A percentile compares a stretch with the other conserved stretches of the same genome.
Conservation (phyloP, 1,284 basidiomycete species). For the Rhodotorula sp. region DNA sequence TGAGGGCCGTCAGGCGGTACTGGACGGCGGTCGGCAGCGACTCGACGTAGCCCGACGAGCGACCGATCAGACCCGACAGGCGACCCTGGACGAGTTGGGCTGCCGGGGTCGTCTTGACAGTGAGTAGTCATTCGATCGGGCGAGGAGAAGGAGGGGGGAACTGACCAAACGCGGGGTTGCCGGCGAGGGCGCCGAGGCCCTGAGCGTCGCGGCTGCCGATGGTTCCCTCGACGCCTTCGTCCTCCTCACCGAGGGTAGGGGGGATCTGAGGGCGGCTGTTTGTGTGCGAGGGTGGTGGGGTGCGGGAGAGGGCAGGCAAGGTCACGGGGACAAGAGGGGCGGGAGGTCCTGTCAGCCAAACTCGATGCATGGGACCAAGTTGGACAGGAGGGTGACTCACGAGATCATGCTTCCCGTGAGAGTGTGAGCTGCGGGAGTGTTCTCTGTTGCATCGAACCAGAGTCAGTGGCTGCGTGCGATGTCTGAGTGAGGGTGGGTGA, state of each 20-base stretch:
- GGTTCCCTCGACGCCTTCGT: slow-evolving; percentile 44
- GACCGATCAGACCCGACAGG: slow-evolving; percentile 68
- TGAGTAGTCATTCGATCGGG: too few species aligned
- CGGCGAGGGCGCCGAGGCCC: slow-evolving; percentile 37
- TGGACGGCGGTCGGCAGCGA: slow-evolving; percentile 78
- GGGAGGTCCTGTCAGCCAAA: too few species aligned
- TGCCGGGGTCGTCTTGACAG: not conserved
- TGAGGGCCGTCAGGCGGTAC: slow-evolving; percentile 84
- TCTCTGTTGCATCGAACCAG: slow-evolving; percentile 14
- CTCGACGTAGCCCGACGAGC: slow-evolving; percentile 84
- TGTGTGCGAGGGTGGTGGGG: not conserved
- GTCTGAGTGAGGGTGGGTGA: not conserved
- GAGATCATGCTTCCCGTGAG: slow-evolving; percentile 37
- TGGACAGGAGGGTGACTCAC: too few species aligned
- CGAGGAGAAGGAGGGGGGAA: not conserved
- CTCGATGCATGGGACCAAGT: too few species aligned
- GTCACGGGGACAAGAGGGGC: not conserved
- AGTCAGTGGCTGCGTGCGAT: not conserved
- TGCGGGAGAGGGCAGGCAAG: too few species aligned
- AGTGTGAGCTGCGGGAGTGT: slow-evolving; percentile 41
- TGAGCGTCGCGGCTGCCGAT: slow-evolving; percentile 40
- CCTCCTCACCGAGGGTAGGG: slow-evolving; percentile 46
- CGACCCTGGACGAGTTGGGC: slow-evolving; percentile 49
- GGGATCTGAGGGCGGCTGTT: slow-evolving; percentile 47
- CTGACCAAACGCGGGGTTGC: slow-evolving; percentile 42